Evolutionary conservation across 2,329 filamentous ascomycete genomes (phyloP).

Genomic region (Gremmenia infestans): DNA sequence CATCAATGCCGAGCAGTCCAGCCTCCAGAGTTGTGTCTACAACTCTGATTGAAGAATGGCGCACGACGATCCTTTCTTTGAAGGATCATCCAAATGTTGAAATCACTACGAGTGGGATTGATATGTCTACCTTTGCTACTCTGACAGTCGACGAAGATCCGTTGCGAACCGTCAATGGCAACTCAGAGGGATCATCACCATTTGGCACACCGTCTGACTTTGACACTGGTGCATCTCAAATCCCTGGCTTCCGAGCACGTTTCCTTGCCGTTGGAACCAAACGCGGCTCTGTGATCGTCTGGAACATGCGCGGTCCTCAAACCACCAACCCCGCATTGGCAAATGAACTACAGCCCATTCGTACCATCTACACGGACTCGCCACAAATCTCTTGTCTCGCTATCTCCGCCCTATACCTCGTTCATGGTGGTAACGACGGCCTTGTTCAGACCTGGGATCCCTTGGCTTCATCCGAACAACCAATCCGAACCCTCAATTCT

Average conservation of each 20-base stretch:
- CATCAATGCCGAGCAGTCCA: slow-evolving; percentile 23
- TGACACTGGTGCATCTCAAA: slow-evolving; percentile 45
- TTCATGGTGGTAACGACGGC: slow-evolving; percentile 91
- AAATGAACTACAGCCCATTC: slow-evolving; percentile 64
- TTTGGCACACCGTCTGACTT: slow-evolving; percentile 23
- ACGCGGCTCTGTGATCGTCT: slow-evolving; percentile 70
- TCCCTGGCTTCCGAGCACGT: slow-evolving; percentile 80
- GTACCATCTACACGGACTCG: slow-evolving; percentile 83
- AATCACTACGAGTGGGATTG: slow-evolving; percentile 67
- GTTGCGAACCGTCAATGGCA: slow-evolving; percentile 53
- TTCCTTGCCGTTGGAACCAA: slow-evolving; percentile 78
- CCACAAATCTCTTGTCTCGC: slow-evolving; percentile 80
- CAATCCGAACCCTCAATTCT: slow-evolving; percentile 82
- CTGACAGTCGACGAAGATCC: slow-evolving; percentile 76
- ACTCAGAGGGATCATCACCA: slow-evolving; percentile 25
- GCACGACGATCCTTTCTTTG: slow-evolving; percentile 55
- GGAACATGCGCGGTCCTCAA: slow-evolving; percentile 71
- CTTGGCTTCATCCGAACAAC: slow-evolving; percentile 71
- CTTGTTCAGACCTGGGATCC: slow-evolving; percentile 96
- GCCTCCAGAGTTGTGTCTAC: slow-evolving; percentile 27
- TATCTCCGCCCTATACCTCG: slow-evolving; percentile 77
- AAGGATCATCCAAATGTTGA: slow-evolving; percentile 53
- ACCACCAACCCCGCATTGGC: slow-evolving; percentile 48
- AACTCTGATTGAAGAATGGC: slow-evolving; percentile 58
- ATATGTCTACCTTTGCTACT: slow-evolving; percentile 67